These are phyloP conservation scores for Blastobotrys illinoisensis DNA, from an alignment of 1,139 yeast genomes.

Conservation along the genomic window DNA sequence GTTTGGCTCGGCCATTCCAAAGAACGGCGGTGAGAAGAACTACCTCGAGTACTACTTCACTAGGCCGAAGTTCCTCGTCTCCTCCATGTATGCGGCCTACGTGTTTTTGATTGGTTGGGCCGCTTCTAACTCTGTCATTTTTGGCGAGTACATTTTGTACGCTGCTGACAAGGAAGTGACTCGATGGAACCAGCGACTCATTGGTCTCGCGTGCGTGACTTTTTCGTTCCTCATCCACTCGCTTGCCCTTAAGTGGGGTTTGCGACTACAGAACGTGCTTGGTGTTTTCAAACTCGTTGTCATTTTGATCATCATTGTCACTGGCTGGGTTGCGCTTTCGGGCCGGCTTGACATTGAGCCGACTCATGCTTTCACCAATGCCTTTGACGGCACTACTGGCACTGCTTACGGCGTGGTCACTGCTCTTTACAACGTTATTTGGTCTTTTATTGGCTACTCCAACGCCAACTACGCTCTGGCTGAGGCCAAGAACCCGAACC, in stretches of 20 bases:
- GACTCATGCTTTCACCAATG: conserved; percentile 56
- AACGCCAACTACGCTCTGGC: conserved; percentile 81
- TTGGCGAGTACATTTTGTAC: conserved; percentile 48
- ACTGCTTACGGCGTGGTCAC: conserved; percentile 79
- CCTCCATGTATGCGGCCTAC: conserved; percentile 72
- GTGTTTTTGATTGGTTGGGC: conserved; percentile 82
- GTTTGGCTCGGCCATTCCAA: conserved; percentile 77
- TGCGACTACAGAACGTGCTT: conserved; percentile 59
- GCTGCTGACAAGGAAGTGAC: conserved; percentile 68
- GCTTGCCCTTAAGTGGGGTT: conserved; percentile 57
- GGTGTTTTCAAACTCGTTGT: conserved; percentile 70
- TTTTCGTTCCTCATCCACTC: conserved; percentile 67
- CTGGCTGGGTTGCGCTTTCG: conserved; percentile 80
- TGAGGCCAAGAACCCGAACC: conserved; percentile 67
- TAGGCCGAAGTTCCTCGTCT: conserved; percentile 62
- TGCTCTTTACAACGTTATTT: conserved; percentile 72
- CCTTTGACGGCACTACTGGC: conserved; percentile 49
- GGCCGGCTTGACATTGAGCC: conserved; percentile 51
- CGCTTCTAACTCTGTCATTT: conserved; percentile 59
- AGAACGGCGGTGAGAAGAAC: conserved; percentile 86
- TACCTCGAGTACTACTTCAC: conserved; percentile 68
- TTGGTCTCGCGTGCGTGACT: conserved; percentile 69
- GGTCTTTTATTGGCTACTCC: conserved; percentile 52
- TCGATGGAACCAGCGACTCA: conserved; percentile 71
- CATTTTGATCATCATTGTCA: conserved; percentile 60